Base-by-base conservation (phyloP, 768 basidiomycete species). In the Panus rudis region DNA sequence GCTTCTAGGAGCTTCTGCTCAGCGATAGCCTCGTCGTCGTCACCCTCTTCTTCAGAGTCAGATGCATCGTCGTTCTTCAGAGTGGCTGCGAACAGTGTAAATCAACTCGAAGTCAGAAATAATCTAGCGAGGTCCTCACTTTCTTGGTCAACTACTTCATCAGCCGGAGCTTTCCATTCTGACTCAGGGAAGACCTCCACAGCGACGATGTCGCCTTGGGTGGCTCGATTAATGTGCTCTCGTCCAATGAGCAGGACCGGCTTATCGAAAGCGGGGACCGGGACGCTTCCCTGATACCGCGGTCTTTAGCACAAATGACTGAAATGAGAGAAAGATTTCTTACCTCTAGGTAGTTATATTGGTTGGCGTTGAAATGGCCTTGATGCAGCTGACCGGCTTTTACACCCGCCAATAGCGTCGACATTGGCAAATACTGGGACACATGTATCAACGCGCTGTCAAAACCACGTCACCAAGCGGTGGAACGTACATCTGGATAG, bases 111-210 rank as follows among this genome's bases (percentile, higher is more conserved):
- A 37, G n/a, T n/a, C 25, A 30, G 34, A 27, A 37, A 45, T 16
- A 6, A 20, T 27, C 19, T 17, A 39, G 21, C 33, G 21, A 35
- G 8, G 25, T 13, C 60, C 76, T 50, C 47, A 88, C 92, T 67
- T 51, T 97, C 93, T 66, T 92, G 88, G 58, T 98, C 94, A 1
- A 98, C 77, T 1, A 98, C 92, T 56, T 94, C 89, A 50, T 96
- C 84, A 2, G 80, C 81, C 5, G 92, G 85, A 1, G 90, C 82
- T 59, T 85, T 91, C 96, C 96, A 99, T 52, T 97, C 84, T 3
- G 67, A 75, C 63, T 92, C 80, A 8, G 81, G 73, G 48, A 97
- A 86, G 0, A 99, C 68, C 60, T 97, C 82, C 8, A 99, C 80
- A 0, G 81, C 91, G 0, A 99, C 93, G 11, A 94, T 65, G 54